Conservation (phyloP, 768 basidiomycete species). For the Hortiboletus campestris region DNA sequence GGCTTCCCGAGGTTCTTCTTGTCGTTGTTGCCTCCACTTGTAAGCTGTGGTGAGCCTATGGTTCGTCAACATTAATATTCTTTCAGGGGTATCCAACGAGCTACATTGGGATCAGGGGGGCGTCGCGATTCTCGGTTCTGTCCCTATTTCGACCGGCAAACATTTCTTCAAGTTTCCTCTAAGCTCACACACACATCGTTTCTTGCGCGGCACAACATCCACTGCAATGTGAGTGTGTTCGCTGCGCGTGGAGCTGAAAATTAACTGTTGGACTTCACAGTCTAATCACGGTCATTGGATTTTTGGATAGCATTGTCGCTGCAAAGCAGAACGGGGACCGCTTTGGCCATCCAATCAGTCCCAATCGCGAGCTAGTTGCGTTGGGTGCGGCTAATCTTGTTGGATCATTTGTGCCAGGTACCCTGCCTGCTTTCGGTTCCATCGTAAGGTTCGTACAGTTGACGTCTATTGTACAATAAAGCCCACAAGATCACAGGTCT, state of each 20-base stretch:
- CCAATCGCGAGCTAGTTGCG: constrained; percentile 94
- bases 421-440: constrained; percentile 88
- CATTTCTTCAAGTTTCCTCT: constrained; percentile 78
- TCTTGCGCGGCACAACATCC: constrained; percentile 76
- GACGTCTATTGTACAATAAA: background rate
- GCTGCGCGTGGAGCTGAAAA: background rate
- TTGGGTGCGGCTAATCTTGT: constrained; percentile 78
- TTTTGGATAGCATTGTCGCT: constrained; percentile 91
- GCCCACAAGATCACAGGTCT: constrained; percentile 41
- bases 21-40: constrained; percentile 82
- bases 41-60: constrained; percentile 36
- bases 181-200: constrained; percentile 52
- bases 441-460: constrained; percentile 68
- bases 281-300: constrained; percentile 80
- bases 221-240: constrained; percentile 62
- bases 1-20: constrained; percentile 86
- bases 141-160: constrained; percentile 58
- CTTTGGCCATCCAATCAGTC: constrained; percentile 85
- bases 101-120: constrained; percentile 77
- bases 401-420: constrained; percentile 81
- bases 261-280: constrained; percentile 35
- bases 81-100: constrained; percentile 62
- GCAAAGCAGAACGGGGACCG: constrained; percentile 89
- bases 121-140: constrained; percentile 79
- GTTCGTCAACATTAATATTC: background rate